Evolutionary conservation across 805 yeast genomes (phyloP).

Genomic region (Saccharomycopsis fermentans): DNA sequence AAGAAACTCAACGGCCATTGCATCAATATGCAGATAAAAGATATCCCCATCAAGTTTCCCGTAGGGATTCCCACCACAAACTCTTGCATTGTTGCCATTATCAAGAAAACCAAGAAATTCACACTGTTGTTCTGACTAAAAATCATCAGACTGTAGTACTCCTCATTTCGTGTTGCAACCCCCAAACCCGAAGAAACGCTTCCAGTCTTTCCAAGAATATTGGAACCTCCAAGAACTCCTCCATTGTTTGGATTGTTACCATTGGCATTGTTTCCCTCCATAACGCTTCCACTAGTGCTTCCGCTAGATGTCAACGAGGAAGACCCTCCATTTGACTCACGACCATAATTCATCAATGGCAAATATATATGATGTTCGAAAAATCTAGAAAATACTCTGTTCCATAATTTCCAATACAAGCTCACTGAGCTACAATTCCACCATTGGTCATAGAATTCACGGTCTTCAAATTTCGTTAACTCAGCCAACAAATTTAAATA

Average conservation of each 20-base stretch:
- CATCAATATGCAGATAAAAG: conserved; percentile 33
- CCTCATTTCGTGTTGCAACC: not conserved
- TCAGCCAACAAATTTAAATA: conserved; percentile 35
- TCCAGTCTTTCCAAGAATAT: not conserved
- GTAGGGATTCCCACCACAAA: conserved; percentile 38
- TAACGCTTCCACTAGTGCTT: not conserved
- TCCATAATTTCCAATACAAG: conserved; percentile 39
- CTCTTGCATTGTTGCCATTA: conserved; percentile 39
- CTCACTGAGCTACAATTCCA: conserved; percentile 42
- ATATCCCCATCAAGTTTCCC: conserved; percentile 36
- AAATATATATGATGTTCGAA: conserved; percentile 33
- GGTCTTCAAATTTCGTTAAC: conserved; percentile 33
- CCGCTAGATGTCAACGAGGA: not conserved
- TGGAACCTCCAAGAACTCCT: not conserved
- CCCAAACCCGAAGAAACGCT: not conserved
- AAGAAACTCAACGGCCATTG: conserved; percentile 33
- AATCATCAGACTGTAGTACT: not conserved
- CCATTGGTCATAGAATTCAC: conserved; percentile 39
- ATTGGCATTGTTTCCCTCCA: not conserved
- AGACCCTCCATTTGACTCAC: conserved; percentile 1
- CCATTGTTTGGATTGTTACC: not conserved
- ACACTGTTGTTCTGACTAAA: conserved; percentile 19
- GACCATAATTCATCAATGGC: conserved; percentile 25
- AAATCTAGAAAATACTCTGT: conserved; percentile 33
- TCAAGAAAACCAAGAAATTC: conserved; percentile 29